phyloP scores from a whole-genome alignment of 352 stramenopile species.

The Globisporangium lucens region DNA sequence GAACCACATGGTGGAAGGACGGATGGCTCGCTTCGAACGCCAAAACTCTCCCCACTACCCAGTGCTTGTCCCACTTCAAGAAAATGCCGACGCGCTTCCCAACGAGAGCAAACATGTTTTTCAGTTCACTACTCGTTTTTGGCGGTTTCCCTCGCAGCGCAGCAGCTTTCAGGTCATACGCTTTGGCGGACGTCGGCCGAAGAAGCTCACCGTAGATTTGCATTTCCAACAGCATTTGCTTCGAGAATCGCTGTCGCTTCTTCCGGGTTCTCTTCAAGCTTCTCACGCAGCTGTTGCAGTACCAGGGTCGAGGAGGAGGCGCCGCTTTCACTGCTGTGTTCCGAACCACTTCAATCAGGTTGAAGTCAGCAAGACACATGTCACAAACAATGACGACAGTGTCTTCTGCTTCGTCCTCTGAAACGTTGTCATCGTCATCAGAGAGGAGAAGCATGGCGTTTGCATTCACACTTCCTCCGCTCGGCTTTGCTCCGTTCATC shows the following conservation, averaged over 20 bases:
- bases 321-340: constrained; percentile 30
- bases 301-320: constrained; percentile 68
- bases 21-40: constrained; percentile 52
- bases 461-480: constrained; percentile 21
- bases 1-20: constrained; percentile 54
- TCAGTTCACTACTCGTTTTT: constrained; percentile 39
- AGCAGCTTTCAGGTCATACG: constrained; percentile 41
- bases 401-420: constrained; percentile 34
- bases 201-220: constrained; percentile 70
- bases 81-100: constrained; percentile 67
- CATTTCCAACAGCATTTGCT: constrained; percentile 86
- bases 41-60: constrained; percentile 66
- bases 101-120: constrained; percentile 56
- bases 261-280: constrained; percentile 76
- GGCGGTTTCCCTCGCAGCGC: constrained; percentile 49
- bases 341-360: constrained; percentile 58
- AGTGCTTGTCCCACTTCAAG: constrained; percentile 76
- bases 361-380: constrained; percentile 72
- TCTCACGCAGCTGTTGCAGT: constrained; percentile 59
- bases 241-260: constrained; percentile 75
- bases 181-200: constrained; percentile 60
- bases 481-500: constrained; percentile 16
- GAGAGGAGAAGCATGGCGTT: constrained; percentile 37
- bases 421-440: constrained; percentile 36
- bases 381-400: constrained; percentile 69